A percentile compares a stretch with the other conserved stretches of the same genome.
Conservation (phyloP, 2,329 filamentous ascomycete species). For the Clarireedia sp. region DNA sequence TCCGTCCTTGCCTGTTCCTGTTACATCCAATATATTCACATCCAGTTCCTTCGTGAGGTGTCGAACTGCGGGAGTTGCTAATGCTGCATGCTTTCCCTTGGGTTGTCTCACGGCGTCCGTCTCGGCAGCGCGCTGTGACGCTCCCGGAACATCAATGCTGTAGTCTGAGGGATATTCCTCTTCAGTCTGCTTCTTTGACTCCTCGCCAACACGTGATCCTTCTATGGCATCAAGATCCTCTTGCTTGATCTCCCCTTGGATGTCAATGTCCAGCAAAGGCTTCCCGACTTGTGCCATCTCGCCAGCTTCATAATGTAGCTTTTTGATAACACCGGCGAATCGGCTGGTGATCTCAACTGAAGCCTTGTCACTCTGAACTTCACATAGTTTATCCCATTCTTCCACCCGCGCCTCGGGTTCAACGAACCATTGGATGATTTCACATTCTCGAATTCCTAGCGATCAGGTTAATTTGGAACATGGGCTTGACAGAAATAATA, state of each 20-base stretch:
- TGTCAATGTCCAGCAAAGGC: slow-evolving; percentile 91
- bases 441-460: slow-evolving; percentile 90
- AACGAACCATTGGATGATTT: slow-evolving; percentile 99
- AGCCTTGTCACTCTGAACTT: slow-evolving; percentile 97
- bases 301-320: slow-evolving; percentile 88
- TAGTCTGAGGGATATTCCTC: not conserved
- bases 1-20: slow-evolving; percentile 83
- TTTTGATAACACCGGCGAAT: slow-evolving; percentile 93
- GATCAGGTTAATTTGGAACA: slow-evolving; percentile 3
- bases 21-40: slow-evolving; percentile 69
- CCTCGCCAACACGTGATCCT: slow-evolving; percentile 22
- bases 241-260: slow-evolving; percentile 65
- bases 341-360: slow-evolving; percentile 86
- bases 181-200: slow-evolving; percentile 11
- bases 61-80: slow-evolving; percentile 88
- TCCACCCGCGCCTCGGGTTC: slow-evolving; percentile 91
- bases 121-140: not conserved
- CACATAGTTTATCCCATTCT: slow-evolving; percentile 95
- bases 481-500: not conserved
- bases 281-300: slow-evolving; percentile 95
- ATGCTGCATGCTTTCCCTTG: slow-evolving; percentile 56
- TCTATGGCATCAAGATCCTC: slow-evolving; percentile 44
- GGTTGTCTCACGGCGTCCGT: not conserved
- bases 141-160: not conserved
- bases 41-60: slow-evolving; percentile 75